Percentiles rank a stretch among this genome's conserved stretches.
phyloP scores from a whole-genome alignment of 192 early-diverging fungal species.

The Gryganskiella cystojenkinii region DNA sequence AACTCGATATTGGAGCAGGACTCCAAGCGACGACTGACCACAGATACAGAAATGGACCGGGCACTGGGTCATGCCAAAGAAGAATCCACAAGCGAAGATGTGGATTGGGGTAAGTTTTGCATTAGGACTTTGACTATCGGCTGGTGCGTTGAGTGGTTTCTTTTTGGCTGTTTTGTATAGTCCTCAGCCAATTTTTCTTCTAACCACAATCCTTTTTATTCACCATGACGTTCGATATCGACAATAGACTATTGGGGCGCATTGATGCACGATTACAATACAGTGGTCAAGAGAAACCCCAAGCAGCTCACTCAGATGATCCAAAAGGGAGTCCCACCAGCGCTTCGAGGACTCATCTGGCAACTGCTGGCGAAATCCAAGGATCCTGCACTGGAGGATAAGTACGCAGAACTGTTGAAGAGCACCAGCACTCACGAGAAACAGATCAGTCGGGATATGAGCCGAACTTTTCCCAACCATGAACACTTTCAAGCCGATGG shows the following conservation, averaged over 20 bases:
- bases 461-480: slow-evolving; percentile 91
- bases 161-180: too few species aligned
- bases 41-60: slow-evolving; percentile 50
- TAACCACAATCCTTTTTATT: slow-evolving; percentile 8
- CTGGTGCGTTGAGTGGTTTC: too few species aligned
- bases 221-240: slow-evolving; percentile 1
- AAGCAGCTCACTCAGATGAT: slow-evolving; percentile 81
- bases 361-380: slow-evolving; percentile 90
- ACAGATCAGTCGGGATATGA: slow-evolving; percentile 89
- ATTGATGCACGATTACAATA: slow-evolving; percentile 91
- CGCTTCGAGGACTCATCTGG: slow-evolving; percentile 95
- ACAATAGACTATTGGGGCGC: slow-evolving; percentile 97
- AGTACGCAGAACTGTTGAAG: slow-evolving; percentile 78
- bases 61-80: slow-evolving; percentile 55
- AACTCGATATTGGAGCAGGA: slow-evolving; percentile 69
- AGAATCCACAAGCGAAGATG: slow-evolving; percentile 52
- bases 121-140: neutral
- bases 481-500: slow-evolving; percentile 90
- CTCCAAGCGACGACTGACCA: slow-evolving; percentile 61
- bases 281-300: slow-evolving; percentile 80
- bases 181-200: neutral
- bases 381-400: slow-evolving; percentile 76
- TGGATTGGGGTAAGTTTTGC: slow-evolving; percentile 79
- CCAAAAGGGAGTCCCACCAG: slow-evolving; percentile 87
- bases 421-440: slow-evolving; percentile 83